Conservation (phyloP, 1,284 basidiomycete species). For the Peniophora sp. region DNA sequence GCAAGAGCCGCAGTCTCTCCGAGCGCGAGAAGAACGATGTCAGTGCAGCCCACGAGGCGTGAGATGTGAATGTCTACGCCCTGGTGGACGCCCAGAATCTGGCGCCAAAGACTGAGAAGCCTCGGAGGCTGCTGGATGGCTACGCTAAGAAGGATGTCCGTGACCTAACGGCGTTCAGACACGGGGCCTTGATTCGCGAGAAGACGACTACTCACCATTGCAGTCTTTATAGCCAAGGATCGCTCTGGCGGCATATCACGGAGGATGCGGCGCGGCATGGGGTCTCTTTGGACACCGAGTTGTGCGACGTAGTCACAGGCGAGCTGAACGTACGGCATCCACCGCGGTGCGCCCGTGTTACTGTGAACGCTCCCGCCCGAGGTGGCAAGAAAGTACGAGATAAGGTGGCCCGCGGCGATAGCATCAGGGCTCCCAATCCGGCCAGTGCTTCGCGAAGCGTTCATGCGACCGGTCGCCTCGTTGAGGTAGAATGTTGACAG, state of each 20-base stretch:
- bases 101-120: conserved; percentile 58
- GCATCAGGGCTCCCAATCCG: conserved; percentile 59
- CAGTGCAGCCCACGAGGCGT: conserved; percentile 63
- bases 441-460: conserved; percentile 39
- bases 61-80: conserved; percentile 48
- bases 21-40: conserved; percentile 65
- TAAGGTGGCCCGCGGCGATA: conserved; percentile 64
- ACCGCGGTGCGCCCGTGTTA: conserved; percentile 34
- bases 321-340: conserved; percentile 56
- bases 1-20: conserved; percentile 68
- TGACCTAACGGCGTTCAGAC: conserved; percentile 43
- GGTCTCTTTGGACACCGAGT: conserved; percentile 49
- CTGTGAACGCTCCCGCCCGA: conserved; percentile 19
- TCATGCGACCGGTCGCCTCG: conserved; percentile 49
- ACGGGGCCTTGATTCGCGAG: neutral
- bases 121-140: conserved; percentile 55
- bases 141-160: conserved; percentile 65
- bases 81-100: conserved; percentile 33
- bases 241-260: conserved; percentile 42
- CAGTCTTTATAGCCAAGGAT: conserved; percentile 57
- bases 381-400: conserved; percentile 63
- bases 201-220: conserved; percentile 48
- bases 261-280: conserved; percentile 53
- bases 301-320: conserved; percentile 67
- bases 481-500: conserved; percentile 60